These are phyloP conservation scores for Leccinum huronense DNA, from an alignment of 1,284 basidiomycete genomes.

Conservation along the genomic window DNA sequence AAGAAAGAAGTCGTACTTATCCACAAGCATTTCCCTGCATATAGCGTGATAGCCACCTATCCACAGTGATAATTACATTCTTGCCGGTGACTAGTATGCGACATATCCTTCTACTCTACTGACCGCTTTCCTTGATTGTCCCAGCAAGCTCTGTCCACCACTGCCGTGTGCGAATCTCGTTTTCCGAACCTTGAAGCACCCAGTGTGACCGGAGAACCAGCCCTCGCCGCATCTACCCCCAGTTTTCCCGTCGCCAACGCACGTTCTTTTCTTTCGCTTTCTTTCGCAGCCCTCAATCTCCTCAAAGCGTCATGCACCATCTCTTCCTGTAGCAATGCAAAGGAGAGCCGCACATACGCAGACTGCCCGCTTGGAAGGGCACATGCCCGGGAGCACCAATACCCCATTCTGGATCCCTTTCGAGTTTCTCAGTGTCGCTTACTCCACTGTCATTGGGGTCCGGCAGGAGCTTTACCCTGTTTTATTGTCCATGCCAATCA, in stretches of 20 bases:
- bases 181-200: slow-evolving; percentile 1
- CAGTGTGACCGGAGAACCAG: too few species aligned
- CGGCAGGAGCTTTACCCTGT: slow-evolving; percentile 61
- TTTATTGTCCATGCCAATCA: slow-evolving; percentile 6
- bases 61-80: too few species aligned
- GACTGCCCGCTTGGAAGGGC: slow-evolving; percentile 70
- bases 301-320: slow-evolving; percentile 71
- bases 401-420: slow-evolving; percentile 79
- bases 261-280: slow-evolving; percentile 38
- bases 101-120: too few species aligned
- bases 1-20: too few species aligned
- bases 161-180: too few species aligned
- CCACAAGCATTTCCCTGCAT: too few species aligned
- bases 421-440: slow-evolving; percentile 72
- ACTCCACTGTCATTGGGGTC: slow-evolving; percentile 37
- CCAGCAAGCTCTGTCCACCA: too few species aligned
- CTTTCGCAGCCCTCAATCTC: slow-evolving; percentile 60
- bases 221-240: too few species aligned
- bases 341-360: slow-evolving; percentile 71
- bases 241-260: too few species aligned
- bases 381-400: slow-evolving; percentile 74
- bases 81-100: too few species aligned
- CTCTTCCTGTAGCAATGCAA: slow-evolving; percentile 65
- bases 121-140: too few species aligned
- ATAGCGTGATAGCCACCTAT: too few species aligned